Evolutionary conservation across 352 stramenopile species (phyloP).

Genomic region (Blastocystis hominis): DNA sequence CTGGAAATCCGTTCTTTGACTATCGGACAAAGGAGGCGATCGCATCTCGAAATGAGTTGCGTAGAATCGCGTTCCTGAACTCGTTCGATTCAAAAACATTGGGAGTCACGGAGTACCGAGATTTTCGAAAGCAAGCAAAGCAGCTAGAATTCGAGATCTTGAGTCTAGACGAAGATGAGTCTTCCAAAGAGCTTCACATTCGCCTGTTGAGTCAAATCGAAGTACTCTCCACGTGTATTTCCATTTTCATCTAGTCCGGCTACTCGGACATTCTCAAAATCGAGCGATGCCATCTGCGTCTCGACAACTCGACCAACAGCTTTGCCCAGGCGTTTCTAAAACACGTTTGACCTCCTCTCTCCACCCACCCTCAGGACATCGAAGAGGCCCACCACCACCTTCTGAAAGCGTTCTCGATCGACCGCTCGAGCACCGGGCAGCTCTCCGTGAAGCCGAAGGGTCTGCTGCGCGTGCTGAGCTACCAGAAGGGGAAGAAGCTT

Average conservation of each 20-base stretch:
- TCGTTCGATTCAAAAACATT: not conserved
- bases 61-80: not conserved
- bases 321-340: slow-evolving; percentile 1
- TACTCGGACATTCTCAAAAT: slow-evolving; percentile 17
- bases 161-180: not conserved
- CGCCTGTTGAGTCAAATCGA: not conserved
- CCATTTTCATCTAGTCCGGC: not conserved
- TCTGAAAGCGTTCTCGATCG: not conserved
- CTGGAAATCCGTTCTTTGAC: not conserved
- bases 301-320: not conserved
- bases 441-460: not conserved
- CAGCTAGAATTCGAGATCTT: not conserved
- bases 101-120: not conserved
- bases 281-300: not conserved
- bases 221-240: not conserved
- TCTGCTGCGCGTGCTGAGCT: not conserved
- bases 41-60: not conserved
- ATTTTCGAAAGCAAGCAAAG: not conserved
- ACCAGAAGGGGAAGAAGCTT: slow-evolving; percentile 35
- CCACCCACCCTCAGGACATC: not conserved
- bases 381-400: not conserved
- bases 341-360: not conserved
- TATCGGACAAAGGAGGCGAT: not conserved
- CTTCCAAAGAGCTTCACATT: not conserved
- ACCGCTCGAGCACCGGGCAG: not conserved